Evolutionary conservation across 1,284 basidiomycete genomes (phyloP), one percentile per base, ranked within the genome.

Genomic region (Fomitopsis pinicola): DNA sequence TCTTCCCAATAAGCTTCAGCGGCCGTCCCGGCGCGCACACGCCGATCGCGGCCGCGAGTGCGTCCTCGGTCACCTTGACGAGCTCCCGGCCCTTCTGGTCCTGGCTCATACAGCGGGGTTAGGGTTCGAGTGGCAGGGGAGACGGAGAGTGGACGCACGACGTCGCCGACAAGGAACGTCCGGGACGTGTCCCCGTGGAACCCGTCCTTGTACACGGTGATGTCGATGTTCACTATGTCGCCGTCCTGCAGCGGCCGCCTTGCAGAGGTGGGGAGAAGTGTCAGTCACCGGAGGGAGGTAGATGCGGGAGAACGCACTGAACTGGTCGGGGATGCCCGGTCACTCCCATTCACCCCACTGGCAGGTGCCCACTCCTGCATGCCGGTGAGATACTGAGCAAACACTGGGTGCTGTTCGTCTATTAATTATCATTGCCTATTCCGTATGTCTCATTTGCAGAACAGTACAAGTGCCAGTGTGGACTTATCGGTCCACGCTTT

Each of bases 321-420:
- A 92, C 92, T 87, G 81, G 75, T 94, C 91, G n/a, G 93, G 92
- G 63, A 94, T 92, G 0, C 94, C 94, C n/a, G n/a, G n/a, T n/a
- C n/a, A n/a, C n/a, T n/a, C n/a, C n/a, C n/a, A n/a, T n/a, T n/a
- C n/a, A n/a, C n/a, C n/a, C n/a, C n/a, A n/a, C n/a, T n/a, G n/a
- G n/a, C n/a, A n/a, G n/a, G n/a, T n/a, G n/a, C n/a, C n/a, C n/a
- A n/a, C n/a, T n/a, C n/a, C n/a, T n/a, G n/a, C n/a, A n/a, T n/a
- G n/a, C n/a, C n/a, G n/a, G n/a, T n/a, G n/a, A n/a, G n/a, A n/a
- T n/a, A n/a, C n/a, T n/a, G n/a, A n/a, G n/a, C n/a, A n/a, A n/a
- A n/a, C n/a, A n/a, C n/a, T n/a, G n/a, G n/a, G n/a, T n/a, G n/a
- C n/a, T n/a, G n/a, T n/a, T n/a, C n/a, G n/a, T n/a, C n/a, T n/a